A percentile compares a stretch with the other conserved stretches of the same genome.
These are phyloP conservation scores for Cytospora leucostoma DNA, from an alignment of 2,329 filamentous ascomycete species.

Conservation along the genomic window DNA sequence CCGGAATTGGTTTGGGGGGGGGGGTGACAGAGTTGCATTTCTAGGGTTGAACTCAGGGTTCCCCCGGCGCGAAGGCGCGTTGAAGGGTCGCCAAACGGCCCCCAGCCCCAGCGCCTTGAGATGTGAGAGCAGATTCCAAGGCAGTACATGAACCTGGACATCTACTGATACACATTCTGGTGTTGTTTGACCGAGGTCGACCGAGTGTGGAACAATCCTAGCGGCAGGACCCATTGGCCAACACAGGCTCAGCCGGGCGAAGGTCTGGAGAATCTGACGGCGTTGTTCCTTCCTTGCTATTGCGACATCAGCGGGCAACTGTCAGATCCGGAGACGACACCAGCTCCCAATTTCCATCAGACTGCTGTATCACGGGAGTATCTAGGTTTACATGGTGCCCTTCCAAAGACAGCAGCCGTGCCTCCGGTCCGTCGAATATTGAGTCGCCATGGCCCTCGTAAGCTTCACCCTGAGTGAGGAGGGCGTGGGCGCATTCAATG, in stretches of 20 bases:
- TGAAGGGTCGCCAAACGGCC: background rate
- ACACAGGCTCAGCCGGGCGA: background rate
- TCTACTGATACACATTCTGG: background rate
- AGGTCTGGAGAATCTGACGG: background rate
- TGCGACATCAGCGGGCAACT: background rate
- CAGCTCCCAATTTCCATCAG: background rate
- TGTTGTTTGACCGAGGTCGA: background rate
- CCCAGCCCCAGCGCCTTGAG: too few relatives aligned
- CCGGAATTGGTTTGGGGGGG: background rate
- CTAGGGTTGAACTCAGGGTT: background rate
- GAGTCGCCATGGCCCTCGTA: slow-evolving; percentile 55
- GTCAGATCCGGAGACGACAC: background rate
- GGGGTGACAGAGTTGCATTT: background rate
- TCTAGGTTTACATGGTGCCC: background rate
- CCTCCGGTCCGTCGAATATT: slow-evolving; percentile 1
- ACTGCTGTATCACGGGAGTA: background rate
- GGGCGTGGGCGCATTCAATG: slow-evolving; percentile 69
- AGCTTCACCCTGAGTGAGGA: slow-evolving; percentile 75
- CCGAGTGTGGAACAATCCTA: background rate
- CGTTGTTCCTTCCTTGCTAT: background rate
- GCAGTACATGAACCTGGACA: background rate
- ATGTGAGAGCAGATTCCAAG: background rate
- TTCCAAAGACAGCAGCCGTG: background rate
- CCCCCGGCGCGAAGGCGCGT: background rate
- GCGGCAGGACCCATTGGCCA: background rate